Base-by-base conservation (phyloP, 805 yeast genomes). In the Zygosaccharomyces siamensis region DNA sequence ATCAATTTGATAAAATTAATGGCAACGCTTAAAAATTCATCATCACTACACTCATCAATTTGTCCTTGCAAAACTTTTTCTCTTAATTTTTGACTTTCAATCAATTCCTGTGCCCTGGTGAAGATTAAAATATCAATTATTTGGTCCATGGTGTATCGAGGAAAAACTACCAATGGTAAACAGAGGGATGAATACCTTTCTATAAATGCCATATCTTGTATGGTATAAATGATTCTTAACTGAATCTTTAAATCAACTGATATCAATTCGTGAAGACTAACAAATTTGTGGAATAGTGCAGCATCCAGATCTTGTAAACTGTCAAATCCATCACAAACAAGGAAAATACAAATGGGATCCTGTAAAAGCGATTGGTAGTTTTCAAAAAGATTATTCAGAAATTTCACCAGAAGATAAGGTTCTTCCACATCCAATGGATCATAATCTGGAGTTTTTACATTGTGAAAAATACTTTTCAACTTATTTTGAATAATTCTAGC, bases 251-350 rank as follows among this genome's bases (percentile, higher is more conserved):
- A 45, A 12, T 48, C 33, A n/a, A 41, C 8, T 7, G 57, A 51
- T 21, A 66, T 33, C 14, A 55, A 43, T 51, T 64, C 68, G 45
- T 59, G 58, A 16, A 65, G 35, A 42, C 59, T 61, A 1, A 65
- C 36, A 37, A 63, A 56, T 31, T 58, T 62, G 20, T 57, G 52
- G 14, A 63, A 50, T 10, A 64, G 47, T 12, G 58, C 59, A 3
- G 62, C 62, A 47, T 66, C 68, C 7, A 66, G 40, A 48, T 66
- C 68, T 39, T 61, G 63, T n/a, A 65, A 49, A 26, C 53, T 53
- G 44, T 66, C 69, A 21, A 66, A 54, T 10, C 68, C 68, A 55
- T 66, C 70, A 31, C 58, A 51, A 2, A 63, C 47, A n/a, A 65
- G 46, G 40, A 49, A 60, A 12, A 60, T 45, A 42, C 49, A 58